These are phyloP conservation scores for Naganishia sp. DNA, from an alignment of 1,284 basidiomycete genomes.

Conservation along the genomic window DNA sequence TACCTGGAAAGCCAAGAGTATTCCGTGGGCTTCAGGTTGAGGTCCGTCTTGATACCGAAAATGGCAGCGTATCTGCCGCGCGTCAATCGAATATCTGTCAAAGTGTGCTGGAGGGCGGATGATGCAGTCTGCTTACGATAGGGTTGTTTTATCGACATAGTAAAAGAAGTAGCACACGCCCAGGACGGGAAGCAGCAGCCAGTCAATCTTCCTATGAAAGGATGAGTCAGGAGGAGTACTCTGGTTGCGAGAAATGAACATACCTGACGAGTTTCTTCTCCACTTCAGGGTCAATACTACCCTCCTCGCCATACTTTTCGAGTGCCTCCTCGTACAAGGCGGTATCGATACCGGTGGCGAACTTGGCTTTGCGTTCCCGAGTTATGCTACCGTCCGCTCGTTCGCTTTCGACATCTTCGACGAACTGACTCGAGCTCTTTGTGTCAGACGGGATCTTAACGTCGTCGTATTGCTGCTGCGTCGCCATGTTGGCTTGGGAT, in stretches of 20 bases:
- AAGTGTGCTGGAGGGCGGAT: not conserved
- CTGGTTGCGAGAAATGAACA: not conserved
- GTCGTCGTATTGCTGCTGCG: slow-evolving; percentile 1
- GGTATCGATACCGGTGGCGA: slow-evolving; percentile 10
- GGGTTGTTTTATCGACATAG: slow-evolving; percentile 50
- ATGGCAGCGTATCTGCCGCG: slow-evolving; percentile 48
- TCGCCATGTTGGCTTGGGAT: too few relatives aligned
- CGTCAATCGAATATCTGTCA: slow-evolving; percentile 22
- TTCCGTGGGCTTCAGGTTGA: slow-evolving; percentile 44
- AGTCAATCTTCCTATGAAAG: slow-evolving; percentile 29
- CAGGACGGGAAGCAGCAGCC: slow-evolving; percentile 43
- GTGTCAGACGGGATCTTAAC: not conserved
- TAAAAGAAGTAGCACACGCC: slow-evolving; percentile 51
- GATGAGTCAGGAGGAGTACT: not conserved
- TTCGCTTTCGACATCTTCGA: slow-evolving; percentile 10
- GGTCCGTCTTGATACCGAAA: slow-evolving; percentile 50
- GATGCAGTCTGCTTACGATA: slow-evolving; percentile 18
- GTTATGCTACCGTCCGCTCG: not conserved
- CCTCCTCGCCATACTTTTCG: slow-evolving; percentile 45
- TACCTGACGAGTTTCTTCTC: slow-evolving; percentile 47
- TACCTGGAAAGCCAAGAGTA: slow-evolving; percentile 51
- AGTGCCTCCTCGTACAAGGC: slow-evolving; percentile 46
- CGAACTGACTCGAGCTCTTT: not conserved
- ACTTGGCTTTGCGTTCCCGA: not conserved
- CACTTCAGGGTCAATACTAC: slow-evolving; percentile 41